Percentiles rank a stretch among this genome's conserved stretches.
Evolutionary conservation across 208 protist genomes (phyloP).

Genomic region (Wallacemonas sp.): DNA sequence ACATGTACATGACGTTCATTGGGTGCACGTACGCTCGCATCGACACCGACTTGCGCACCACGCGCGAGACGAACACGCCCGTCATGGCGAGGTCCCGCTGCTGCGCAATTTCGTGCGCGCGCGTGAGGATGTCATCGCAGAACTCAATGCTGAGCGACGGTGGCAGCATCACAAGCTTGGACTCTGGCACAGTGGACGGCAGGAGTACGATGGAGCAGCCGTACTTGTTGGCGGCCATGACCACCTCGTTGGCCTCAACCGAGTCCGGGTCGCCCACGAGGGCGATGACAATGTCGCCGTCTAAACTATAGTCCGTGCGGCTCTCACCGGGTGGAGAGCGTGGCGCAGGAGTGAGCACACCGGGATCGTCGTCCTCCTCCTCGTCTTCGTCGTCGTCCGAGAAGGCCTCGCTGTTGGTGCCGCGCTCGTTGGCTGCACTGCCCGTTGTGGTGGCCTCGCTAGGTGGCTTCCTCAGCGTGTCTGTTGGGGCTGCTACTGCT

Average conservation of each 20-base stretch:
- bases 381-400: constrained; percentile 10
- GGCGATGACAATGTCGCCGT: constrained; percentile 59
- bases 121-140: constrained; percentile 47
- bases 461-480: not conserved
- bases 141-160: constrained; percentile 49
- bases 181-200: constrained; percentile 31
- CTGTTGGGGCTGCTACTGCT: not conserved
- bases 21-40: constrained; percentile 57
- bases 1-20: constrained; percentile 61
- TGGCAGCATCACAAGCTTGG: constrained; percentile 32
- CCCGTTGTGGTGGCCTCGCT: not conserved
- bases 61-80: constrained; percentile 39
- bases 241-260: constrained; percentile 54
- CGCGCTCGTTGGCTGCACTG: not conserved
- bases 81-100: constrained; percentile 41
- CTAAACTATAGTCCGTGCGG: constrained; percentile 27
- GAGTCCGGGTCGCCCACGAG: constrained; percentile 38
- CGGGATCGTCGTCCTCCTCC: not conserved
- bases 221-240: constrained; percentile 64
- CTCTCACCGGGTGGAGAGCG: constrained; percentile 1
- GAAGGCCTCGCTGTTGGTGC: not conserved
- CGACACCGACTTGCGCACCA: constrained; percentile 30
- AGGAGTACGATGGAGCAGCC: constrained; percentile 62
- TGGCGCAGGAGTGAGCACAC: constrained; percentile 6
- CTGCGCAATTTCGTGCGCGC: constrained; percentile 36